These are phyloP conservation scores for Favolaschia claudopus DNA, from an alignment of 768 basidiomycete species.

Conservation along the genomic window DNA sequence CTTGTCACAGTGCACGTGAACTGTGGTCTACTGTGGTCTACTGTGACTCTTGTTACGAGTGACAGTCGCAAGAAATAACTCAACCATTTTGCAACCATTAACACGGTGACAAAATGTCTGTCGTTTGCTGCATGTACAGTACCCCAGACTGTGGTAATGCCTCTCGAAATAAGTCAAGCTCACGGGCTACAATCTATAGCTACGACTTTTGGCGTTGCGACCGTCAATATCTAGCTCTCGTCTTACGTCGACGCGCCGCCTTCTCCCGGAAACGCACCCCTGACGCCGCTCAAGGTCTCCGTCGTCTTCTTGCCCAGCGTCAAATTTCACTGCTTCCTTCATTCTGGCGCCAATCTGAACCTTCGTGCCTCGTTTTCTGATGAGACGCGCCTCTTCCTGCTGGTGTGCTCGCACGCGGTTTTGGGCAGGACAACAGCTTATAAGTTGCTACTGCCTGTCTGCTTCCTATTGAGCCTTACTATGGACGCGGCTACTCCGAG, in stretches of 20 bases:
- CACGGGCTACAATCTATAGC: too few relatives aligned
- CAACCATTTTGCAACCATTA: background rate
- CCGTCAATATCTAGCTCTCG: background rate
- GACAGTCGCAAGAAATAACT: too few relatives aligned
- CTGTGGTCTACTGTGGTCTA: background rate
- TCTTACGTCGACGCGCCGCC: conserved; percentile 5
- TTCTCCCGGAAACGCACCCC: background rate
- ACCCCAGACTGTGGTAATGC: too few relatives aligned
- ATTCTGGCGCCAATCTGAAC: background rate
- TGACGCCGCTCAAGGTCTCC: conserved; percentile 10
- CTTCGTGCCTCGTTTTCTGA: too few relatives aligned
- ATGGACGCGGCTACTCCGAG: conserved; percentile 10
- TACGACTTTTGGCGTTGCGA: too few relatives aligned
- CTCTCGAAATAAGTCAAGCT: too few relatives aligned
- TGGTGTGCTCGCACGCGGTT: background rate
- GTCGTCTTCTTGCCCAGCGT: conserved; percentile 10
- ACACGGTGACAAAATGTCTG: too few relatives aligned
- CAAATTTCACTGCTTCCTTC: conserved; percentile 2
- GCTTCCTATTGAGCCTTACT: background rate
- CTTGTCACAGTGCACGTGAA: background rate
- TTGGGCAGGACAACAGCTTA: conserved; percentile 5
- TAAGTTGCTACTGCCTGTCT: background rate
- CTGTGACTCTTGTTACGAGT: background rate
- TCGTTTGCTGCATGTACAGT: too few relatives aligned
- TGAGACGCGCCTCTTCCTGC: conserved; percentile 17